Conservation (phyloP, 2,329 filamentous ascomycete genomes). For the Colletotrichum cereale region DNA sequence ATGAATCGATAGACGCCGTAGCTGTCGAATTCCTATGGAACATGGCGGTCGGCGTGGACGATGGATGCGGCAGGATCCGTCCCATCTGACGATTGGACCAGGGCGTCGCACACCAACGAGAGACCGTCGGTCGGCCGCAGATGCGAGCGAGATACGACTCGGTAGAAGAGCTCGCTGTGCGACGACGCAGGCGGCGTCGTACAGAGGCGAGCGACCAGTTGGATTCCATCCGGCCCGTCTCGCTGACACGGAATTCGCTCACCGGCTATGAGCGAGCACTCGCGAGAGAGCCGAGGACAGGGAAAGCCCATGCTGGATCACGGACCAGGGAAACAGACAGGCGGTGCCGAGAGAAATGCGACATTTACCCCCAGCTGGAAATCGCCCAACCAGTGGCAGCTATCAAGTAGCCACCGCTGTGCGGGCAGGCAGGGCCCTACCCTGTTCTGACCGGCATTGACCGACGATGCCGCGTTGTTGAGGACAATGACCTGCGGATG, state of each 20-base stretch:
- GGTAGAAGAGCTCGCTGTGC: conserved; percentile 31
- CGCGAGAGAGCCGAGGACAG: conserved; percentile 1
- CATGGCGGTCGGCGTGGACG: conserved; percentile 10
- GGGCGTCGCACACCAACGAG: conserved; percentile 10
- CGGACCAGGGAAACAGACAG: background rate
- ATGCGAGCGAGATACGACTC: conserved; percentile 27
- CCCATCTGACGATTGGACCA: conserved; percentile 18
- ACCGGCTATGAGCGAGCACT: conserved; percentile 16
- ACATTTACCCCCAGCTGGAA: background rate
- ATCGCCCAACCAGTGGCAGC: conserved; percentile 6
- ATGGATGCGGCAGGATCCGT: conserved; percentile 13
- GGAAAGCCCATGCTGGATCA: background rate
- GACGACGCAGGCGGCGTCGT: conserved; percentile 36
- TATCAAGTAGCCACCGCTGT: conserved; percentile 13
- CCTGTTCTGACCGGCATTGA: background rate
- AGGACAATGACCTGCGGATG: background rate
- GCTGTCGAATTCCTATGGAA: conserved; percentile 22
- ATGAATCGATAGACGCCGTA: conserved; percentile 19
- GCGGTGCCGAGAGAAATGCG: conserved; percentile 12
- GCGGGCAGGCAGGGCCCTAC: background rate
- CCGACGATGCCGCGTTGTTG: conserved; percentile 18
- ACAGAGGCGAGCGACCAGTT: conserved; percentile 27
- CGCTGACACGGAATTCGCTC: conserved; percentile 15
- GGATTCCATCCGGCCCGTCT: conserved; percentile 28
- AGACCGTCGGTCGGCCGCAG: conserved; percentile 31